Evolutionary conservation across 2,329 filamentous ascomycete genomes (phyloP).

Genomic region (Byssoonygena ceratinophila): DNA sequence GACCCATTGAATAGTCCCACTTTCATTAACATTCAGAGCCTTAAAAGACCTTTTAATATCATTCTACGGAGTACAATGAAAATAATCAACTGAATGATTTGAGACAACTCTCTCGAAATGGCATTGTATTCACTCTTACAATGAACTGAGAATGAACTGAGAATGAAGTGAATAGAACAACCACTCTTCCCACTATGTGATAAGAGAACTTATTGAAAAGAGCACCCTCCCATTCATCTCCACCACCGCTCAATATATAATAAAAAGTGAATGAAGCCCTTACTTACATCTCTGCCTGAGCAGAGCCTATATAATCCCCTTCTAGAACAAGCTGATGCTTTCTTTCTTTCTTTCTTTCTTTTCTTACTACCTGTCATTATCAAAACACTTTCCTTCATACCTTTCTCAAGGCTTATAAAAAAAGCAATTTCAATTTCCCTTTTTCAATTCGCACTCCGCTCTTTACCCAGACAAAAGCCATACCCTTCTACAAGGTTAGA

Average conservation of each 20-base stretch:
- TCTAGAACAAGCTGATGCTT: not conserved
- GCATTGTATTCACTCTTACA: no score
- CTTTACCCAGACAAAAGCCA: not conserved
- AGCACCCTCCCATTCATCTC: not conserved
- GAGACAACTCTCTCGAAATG: no score
- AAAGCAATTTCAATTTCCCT: no score
- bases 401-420: not conserved
- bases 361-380: not conserved
- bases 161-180: no score
- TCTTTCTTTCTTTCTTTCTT: conserved; percentile 1
- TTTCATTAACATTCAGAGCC: no score
- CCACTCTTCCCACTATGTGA: no score
- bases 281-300: not conserved
- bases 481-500: not conserved
- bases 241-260: not conserved
- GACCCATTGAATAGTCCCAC: no score
- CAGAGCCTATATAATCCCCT: not conserved
- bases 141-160: no score
- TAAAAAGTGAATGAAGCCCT: not conserved
- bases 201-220: no score
- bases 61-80: no score
- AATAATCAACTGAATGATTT: no score
- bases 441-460: not conserved
- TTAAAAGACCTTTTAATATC: no score
- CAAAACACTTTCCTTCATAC: not conserved